A percentile compares a stretch with the other conserved stretches of the same genome.
phyloP scores from a whole-genome alignment of 352 stramenopile species.

The Thraustotheca clavata region DNA sequence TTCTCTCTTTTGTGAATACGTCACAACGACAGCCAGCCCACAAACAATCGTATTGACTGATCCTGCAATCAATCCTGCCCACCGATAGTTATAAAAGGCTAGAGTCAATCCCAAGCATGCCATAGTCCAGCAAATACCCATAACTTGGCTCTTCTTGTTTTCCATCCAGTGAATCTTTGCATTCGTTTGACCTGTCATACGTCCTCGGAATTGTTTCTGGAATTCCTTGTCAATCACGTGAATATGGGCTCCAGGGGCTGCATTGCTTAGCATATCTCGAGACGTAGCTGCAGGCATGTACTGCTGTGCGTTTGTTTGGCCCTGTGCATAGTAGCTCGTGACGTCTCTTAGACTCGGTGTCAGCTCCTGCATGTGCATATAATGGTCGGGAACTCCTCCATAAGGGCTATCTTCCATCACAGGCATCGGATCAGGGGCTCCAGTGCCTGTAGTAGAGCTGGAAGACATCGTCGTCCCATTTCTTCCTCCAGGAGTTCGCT shows the following conservation, averaged over 20 bases:
- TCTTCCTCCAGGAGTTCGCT: not conserved
- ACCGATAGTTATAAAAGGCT: constrained; percentile 83
- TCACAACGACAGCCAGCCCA: constrained; percentile 73
- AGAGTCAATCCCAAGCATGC: constrained; percentile 77
- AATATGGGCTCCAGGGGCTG: constrained; percentile 27
- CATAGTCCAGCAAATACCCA: constrained; percentile 80
- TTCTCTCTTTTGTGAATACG: constrained; percentile 81
- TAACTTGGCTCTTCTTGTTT: constrained; percentile 81
- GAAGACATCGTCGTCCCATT: not conserved
- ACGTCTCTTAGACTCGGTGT: constrained; percentile 13
- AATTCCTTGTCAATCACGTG: constrained; percentile 88
- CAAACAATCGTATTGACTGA: constrained; percentile 84
- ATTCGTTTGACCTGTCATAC: constrained; percentile 54
- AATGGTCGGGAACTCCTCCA: not conserved
- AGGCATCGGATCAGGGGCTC: not conserved
- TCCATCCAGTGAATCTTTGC: constrained; percentile 81
- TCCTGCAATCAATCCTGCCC: constrained; percentile 78
- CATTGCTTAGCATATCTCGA: not conserved
- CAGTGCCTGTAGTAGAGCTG: not conserved
- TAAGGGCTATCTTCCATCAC: constrained; percentile 21
- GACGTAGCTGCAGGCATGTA: not conserved
- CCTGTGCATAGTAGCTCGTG: constrained; percentile 17
- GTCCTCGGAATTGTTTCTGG: constrained; percentile 75
- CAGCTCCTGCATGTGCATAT: constrained; percentile 2
- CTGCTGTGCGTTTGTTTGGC: constrained; percentile 6